Evolutionary conservation across 2,329 filamentous ascomycete genomes (phyloP), one percentile per base, ranked within the genome.

Genomic region (Samsoniella hepiali): DNA sequence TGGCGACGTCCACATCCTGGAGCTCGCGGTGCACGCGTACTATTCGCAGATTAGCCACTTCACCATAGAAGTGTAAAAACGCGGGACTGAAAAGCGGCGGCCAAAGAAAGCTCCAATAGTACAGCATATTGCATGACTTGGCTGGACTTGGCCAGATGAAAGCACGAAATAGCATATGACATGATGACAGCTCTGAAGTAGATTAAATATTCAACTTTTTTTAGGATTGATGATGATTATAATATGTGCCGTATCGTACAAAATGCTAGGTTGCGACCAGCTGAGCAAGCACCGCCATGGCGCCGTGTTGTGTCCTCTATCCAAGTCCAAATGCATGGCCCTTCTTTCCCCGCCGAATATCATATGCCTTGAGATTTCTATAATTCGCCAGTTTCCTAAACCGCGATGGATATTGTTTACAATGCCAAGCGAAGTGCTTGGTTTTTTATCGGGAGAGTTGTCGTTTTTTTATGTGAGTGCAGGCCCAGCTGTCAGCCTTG

Each of bases 41-140:
- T 90, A 89, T 70, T 89, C 87, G 66, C 88, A 90, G 74, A 90
- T 90, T 71, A 89, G 86, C 72, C 87, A 90, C 73, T 90, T 90
- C 68, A 86, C 81, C 45, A 89, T 90, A 69, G 86, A 89, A 70
- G 85, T 90, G 64, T 88, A 66, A 34, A 34, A 17, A 22, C 10
- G 22, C 42, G 42, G 17, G 42, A 17, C 4, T 22, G 36, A 5
- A 42, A 36, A 27, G 29, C 22, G 22, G 17, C 47, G 7, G 5
- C 3, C 38, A 15, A 17, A 8, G 31, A 34, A 9, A 27, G 22
- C 3, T 22, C 22, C 22, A 22, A 36, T 8, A 45, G 45, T 11
- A 31, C 29, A 3, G 27, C 15, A 34, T 36, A n/a, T 32, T 34
- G 34, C 51, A 54, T 40, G n/a, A 54, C 7, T 27, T 42, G 27